Conservation (phyloP, 495 filamentous ascomycete genomes). For the Amniculicola lignicola region DNA sequence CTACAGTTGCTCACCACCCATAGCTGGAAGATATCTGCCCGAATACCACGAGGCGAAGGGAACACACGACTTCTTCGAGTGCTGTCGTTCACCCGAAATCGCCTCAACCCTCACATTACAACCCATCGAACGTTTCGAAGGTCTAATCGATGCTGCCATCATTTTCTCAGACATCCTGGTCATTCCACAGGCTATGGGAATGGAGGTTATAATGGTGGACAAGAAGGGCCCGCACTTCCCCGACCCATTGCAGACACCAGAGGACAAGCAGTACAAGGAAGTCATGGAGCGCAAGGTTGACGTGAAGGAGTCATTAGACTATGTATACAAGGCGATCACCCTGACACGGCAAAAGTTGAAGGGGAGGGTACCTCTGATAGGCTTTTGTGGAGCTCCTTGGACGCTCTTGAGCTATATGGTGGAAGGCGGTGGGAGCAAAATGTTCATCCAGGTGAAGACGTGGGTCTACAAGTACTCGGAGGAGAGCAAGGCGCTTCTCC, state of each 20-base stretch:
- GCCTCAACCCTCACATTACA: constrained; percentile 89
- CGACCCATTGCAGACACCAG: constrained; percentile 69
- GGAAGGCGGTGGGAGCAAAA: constrained; percentile 89
- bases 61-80: constrained; percentile 87
- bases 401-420: constrained; percentile 98
- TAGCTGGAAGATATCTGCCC: constrained; percentile 94
- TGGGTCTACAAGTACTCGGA: constrained; percentile 91
- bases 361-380: constrained; percentile 86
- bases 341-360: constrained; percentile 82
- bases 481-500: constrained; percentile 72
- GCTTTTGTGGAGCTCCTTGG: constrained; percentile 98
- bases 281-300: constrained; percentile 76
- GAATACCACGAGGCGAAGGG: constrained; percentile 96
- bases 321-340: constrained; percentile 93
- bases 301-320: constrained; percentile 77
- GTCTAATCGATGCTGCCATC: constrained; percentile 92
- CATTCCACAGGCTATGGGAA: constrained; percentile 95
- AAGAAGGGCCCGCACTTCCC: constrained; percentile 95
- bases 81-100: constrained; percentile 89
- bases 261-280: constrained; percentile 74
- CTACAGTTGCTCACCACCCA: background rate
- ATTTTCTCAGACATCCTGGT: constrained; percentile 99
- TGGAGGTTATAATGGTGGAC: constrained; percentile 94
- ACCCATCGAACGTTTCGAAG: constrained; percentile 85
- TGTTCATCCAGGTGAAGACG: constrained; percentile 86